Evolutionary conservation across 2,329 filamentous ascomycete genomes (phyloP).

Genomic region (Colletotrichum salicis): DNA sequence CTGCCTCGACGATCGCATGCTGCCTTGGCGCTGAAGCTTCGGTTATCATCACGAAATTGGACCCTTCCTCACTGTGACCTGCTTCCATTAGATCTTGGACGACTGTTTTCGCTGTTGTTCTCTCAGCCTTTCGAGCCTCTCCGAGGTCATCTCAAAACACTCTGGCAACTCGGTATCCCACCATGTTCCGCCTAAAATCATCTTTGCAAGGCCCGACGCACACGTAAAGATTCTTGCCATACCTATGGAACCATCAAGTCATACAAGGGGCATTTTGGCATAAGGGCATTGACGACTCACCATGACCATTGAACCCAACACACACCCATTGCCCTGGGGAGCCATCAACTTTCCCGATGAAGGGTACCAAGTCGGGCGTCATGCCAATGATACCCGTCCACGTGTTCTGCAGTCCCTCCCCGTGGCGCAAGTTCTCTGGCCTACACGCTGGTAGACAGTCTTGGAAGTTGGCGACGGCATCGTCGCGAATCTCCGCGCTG

Average conservation of each 20-base stretch:
- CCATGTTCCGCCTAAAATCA: conserved; percentile 52
- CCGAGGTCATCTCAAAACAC: conserved; percentile 32
- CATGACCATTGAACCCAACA: conserved; percentile 55
- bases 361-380: conserved; percentile 58
- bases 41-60: not conserved
- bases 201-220: conserved; percentile 54
- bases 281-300: no score
- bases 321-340: conserved; percentile 38
- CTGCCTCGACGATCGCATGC: not conserved
- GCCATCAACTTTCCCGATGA: conserved; percentile 53
- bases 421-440: conserved; percentile 36
- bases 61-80: not conserved
- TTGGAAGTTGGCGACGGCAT: conserved; percentile 16
- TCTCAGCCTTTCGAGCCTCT: conserved; percentile 1
- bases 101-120: not conserved
- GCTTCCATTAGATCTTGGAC: not conserved
- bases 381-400: conserved; percentile 61
- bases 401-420: conserved; percentile 55
- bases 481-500: conserved; percentile 14
- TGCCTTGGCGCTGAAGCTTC: not conserved
- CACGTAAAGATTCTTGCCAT: conserved; percentile 59
- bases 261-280: not conserved
- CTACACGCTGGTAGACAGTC: conserved; percentile 3
- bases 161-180: conserved; percentile 46
- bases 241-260: conserved; percentile 22